These are phyloP conservation scores for Populus hybrid DNA, from an alignment of 441 rosid species.

Conservation along the genomic window DNA sequence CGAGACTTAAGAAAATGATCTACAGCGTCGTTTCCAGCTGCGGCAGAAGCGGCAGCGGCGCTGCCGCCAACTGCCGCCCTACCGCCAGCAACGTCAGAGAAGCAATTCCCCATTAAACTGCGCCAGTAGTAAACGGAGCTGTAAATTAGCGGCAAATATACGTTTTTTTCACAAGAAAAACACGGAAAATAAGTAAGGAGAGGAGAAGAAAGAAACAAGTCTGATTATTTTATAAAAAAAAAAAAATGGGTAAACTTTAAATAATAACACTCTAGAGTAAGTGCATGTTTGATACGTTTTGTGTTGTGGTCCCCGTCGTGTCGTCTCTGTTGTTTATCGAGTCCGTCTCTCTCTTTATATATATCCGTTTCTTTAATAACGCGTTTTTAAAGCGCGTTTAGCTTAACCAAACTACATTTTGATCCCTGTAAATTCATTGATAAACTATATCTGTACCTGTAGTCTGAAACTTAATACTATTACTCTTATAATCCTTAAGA, in stretches of 20 bases:
- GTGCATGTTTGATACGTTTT: background rate
- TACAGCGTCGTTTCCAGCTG: constrained; percentile 57
- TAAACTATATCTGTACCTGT: too few species aligned
- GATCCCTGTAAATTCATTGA: too few species aligned
- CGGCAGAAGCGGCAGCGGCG: constrained; percentile 26
- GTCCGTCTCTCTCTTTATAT: background rate
- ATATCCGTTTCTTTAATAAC: too few species aligned
- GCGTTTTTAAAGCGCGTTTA: too few species aligned
- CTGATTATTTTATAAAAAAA: too few species aligned
- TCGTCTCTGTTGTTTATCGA: background rate
- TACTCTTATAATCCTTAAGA: too few species aligned
- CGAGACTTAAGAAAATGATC: constrained; percentile 55
- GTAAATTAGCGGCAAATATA: background rate
- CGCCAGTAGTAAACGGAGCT: background rate
- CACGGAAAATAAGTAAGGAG: background rate
- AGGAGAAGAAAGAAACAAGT: background rate
- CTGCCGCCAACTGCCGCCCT: constrained; percentile 62
- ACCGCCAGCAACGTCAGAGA: constrained; percentile 63
- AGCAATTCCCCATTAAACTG: constrained; percentile 74
- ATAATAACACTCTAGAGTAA: too few species aligned
- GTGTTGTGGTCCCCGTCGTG: background rate
- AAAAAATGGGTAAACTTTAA: too few species aligned
- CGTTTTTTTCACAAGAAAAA: background rate
- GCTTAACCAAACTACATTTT: too few species aligned
- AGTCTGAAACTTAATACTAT: too few species aligned